These are phyloP conservation scores for Onygena corvina DNA, from an alignment of 2,329 filamentous ascomycete genomes.

Conservation along the genomic window DNA sequence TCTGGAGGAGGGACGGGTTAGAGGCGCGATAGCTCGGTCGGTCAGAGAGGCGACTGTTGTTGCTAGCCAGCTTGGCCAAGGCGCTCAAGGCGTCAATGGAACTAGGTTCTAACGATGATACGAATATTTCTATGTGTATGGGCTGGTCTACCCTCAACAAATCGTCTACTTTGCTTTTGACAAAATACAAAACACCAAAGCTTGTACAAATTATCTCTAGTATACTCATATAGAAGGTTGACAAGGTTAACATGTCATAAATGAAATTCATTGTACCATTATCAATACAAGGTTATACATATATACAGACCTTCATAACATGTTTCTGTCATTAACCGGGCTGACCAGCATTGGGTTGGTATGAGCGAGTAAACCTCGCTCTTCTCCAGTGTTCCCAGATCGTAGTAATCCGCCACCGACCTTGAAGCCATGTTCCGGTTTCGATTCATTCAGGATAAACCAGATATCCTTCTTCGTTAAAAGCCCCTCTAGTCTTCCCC, in stretches of 20 bases:
- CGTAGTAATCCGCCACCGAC: slow-evolving; percentile 21
- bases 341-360: slow-evolving; percentile 14
- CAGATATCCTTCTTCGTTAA: slow-evolving; percentile 97
- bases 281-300: background rate
- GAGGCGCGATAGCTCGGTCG: slow-evolving; percentile 44
- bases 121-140: background rate
- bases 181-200: too few relatives aligned
- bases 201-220: too few relatives aligned
- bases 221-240: background rate
- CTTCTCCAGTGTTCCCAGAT: slow-evolving; percentile 24
- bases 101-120: slow-evolving; percentile 21
- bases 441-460: slow-evolving; percentile 74
- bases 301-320: background rate
- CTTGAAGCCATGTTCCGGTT: slow-evolving; percentile 37
- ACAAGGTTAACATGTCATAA: background rate
- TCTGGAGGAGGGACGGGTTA: slow-evolving; percentile 46
- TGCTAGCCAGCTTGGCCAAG: slow-evolving; percentile 44
- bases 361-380: slow-evolving; percentile 28
- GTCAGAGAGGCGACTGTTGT: slow-evolving; percentile 49
- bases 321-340: background rate
- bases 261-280: background rate
- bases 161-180: background rate
- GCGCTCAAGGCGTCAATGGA: slow-evolving; percentile 41
- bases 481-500: slow-evolving; percentile 68
- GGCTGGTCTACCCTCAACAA: slow-evolving; percentile 2